A percentile compares a stretch with the other conserved stretches of the same genome.
Conservation (phyloP, 768 basidiomycete species). For the Tylopilus intermedius region DNA sequence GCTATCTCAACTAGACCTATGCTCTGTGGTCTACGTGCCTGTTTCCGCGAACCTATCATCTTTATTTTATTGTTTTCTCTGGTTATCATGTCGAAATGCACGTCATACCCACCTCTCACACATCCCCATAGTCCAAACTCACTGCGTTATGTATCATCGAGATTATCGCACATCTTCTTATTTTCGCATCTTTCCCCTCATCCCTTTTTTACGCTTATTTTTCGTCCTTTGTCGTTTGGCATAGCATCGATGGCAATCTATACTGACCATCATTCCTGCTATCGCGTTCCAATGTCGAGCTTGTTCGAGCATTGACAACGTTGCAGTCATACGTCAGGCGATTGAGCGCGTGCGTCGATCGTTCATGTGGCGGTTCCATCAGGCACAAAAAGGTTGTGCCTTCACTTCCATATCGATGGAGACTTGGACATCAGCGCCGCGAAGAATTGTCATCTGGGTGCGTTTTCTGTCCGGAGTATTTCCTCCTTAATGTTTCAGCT, state of each 20-base stretch:
- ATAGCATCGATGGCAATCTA: constrained; percentile 16
- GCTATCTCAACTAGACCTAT: constrained; percentile 80
- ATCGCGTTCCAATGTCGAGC: no score
- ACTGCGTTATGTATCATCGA: constrained; percentile 27
- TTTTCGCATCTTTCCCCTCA: no score
- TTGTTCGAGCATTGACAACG: background rate
- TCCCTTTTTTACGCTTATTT: background rate
- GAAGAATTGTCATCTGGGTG: background rate
- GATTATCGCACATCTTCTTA: constrained; percentile 11
- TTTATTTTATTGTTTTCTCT: background rate
- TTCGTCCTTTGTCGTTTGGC: constrained; percentile 3
- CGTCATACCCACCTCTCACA: constrained; percentile 18
- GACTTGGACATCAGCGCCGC: no score
- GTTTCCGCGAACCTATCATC: background rate
- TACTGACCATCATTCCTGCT: constrained; percentile 3
- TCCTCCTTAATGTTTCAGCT: no score
- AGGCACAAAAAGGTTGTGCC: no score
- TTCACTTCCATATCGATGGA: no score
- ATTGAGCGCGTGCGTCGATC: no score
- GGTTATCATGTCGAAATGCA: constrained; percentile 12
- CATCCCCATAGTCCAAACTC: constrained; percentile 14
- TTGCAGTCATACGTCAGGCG: no score
- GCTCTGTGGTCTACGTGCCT: background rate
- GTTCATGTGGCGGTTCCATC: no score
- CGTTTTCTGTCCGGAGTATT: background rate